These are phyloP conservation scores for Pseudocercospora eumusae DNA, from an alignment of 2,329 filamentous ascomycete genomes.

Conservation along the genomic window DNA sequence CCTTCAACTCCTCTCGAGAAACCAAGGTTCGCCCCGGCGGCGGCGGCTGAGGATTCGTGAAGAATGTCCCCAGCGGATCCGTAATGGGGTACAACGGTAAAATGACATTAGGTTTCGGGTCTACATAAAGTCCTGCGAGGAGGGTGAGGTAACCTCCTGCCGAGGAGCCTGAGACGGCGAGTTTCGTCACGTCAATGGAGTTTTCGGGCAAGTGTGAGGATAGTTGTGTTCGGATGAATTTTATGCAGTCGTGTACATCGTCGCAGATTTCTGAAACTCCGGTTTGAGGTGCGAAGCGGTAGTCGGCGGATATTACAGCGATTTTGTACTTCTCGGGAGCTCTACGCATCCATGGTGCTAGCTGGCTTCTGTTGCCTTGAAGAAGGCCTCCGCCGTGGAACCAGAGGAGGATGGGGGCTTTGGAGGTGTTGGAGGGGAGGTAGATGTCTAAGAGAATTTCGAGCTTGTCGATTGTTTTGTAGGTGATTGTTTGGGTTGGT, in stretches of 20 bases:
- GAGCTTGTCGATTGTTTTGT: constrained; percentile 29
- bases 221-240: constrained; percentile 32
- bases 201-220: constrained; percentile 21
- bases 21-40: constrained; percentile 24
- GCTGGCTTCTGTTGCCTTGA: constrained; percentile 32
- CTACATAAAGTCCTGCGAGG: constrained; percentile 36
- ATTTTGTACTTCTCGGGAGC: constrained; percentile 31
- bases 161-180: constrained; percentile 37
- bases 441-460: constrained; percentile 31
- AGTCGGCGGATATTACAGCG: constrained; percentile 38
- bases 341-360: constrained; percentile 34
- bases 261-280: constrained; percentile 36
- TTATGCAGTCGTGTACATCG: constrained; percentile 36
- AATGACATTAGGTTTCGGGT: constrained; percentile 39
- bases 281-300: constrained; percentile 39
- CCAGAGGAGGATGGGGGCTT: constrained; percentile 30
- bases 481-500: constrained; percentile 27
- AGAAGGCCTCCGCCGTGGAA: constrained; percentile 37
- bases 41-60: constrained; percentile 35
- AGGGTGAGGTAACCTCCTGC: constrained; percentile 39
- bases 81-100: constrained; percentile 40
- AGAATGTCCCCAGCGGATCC: constrained; percentile 38
- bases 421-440: constrained; percentile 25
- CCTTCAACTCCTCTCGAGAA: constrained; percentile 23
- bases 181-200: constrained; percentile 26